phyloP scores from a whole-genome alignment of 768 basidiomycete genomes.

The Collybiopsis confluens region DNA sequence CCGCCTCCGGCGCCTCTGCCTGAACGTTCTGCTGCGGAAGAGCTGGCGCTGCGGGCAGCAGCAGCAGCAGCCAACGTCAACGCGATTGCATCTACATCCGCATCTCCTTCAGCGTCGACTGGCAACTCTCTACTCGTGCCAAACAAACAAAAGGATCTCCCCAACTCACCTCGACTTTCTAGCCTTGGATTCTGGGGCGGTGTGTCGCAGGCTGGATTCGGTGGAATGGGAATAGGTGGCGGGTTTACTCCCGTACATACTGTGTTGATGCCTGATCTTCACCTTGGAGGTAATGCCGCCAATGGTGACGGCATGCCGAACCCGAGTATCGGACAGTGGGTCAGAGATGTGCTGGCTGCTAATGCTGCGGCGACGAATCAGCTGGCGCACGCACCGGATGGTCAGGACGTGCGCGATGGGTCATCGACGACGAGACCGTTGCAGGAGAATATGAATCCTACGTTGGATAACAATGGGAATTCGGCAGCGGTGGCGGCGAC shows the following conservation, averaged over 20 bases:
- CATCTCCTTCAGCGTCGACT: constrained; percentile 6
- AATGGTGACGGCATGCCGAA: background rate
- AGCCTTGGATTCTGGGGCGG: constrained; percentile 80
- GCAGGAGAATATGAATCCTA: constrained; percentile 80
- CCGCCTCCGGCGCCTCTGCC: constrained; percentile 50
- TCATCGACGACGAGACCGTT: constrained; percentile 35
- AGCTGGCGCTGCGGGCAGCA: constrained; percentile 19
- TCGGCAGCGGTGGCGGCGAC: constrained; percentile 10
- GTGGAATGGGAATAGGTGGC: constrained; percentile 32
- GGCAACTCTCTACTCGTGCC: constrained; percentile 41
- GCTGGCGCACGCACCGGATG: too few species aligned
- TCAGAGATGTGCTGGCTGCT: constrained; percentile 4
- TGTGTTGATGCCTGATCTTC: constrained; percentile 71
- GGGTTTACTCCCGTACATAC: constrained; percentile 85
- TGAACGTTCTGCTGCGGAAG: constrained; percentile 33
- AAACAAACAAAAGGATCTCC: constrained; percentile 76
- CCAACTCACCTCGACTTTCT: constrained; percentile 53
- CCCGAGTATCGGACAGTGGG: constrained; percentile 5
- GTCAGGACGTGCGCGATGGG: too few species aligned
- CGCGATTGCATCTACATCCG: constrained; percentile 16
- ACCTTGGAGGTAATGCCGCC: constrained; percentile 22
- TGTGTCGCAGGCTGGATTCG: constrained; percentile 16
- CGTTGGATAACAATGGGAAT: too few species aligned
- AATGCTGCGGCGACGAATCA: constrained; percentile 4
- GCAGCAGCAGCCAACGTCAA: constrained; percentile 11